phyloP scores from a whole-genome alignment of 352 stramenopile genomes.

The Pelagophyceae sp. region DNA sequence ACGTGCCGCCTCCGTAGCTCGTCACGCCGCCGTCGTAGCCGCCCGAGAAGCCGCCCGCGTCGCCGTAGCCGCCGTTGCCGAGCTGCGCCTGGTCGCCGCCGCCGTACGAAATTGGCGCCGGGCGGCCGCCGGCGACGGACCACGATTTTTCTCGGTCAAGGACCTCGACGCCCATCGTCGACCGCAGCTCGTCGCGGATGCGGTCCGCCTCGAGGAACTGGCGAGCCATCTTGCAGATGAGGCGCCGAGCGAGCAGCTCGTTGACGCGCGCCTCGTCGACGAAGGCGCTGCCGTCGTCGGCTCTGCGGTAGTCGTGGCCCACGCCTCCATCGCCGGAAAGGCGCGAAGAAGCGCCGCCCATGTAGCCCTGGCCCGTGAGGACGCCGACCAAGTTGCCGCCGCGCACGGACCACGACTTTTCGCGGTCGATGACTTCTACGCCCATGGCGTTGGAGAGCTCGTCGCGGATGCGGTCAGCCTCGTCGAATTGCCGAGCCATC shows the following conservation, averaged over 20 bases:
- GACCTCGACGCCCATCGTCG: constrained; percentile 3
- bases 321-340: background rate
- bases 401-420: background rate
- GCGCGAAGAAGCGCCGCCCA: background rate
- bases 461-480: background rate
- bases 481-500: background rate
- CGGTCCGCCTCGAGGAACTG: background rate
- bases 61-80: too few species aligned
- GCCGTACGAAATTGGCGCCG: too few species aligned
- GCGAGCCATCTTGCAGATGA: background rate
- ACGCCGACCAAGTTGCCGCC: too few species aligned
- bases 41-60: too few species aligned
- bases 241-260: background rate
- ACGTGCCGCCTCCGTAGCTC: too few species aligned
- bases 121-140: too few species aligned
- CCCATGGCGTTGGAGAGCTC: background rate
- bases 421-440: background rate
- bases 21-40: too few species aligned
- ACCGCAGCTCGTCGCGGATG: background rate
- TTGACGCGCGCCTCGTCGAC: background rate
- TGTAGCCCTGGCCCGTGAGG: background rate
- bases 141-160: too few species aligned
- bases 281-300: background rate
- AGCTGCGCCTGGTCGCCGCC: too few species aligned
- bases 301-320: background rate